Percentiles rank a stretch among this genome's conserved stretches.
These are phyloP conservation scores for Pholiota adiposa DNA, from an alignment of 1,284 basidiomycete genomes.

Conservation along the genomic window DNA sequence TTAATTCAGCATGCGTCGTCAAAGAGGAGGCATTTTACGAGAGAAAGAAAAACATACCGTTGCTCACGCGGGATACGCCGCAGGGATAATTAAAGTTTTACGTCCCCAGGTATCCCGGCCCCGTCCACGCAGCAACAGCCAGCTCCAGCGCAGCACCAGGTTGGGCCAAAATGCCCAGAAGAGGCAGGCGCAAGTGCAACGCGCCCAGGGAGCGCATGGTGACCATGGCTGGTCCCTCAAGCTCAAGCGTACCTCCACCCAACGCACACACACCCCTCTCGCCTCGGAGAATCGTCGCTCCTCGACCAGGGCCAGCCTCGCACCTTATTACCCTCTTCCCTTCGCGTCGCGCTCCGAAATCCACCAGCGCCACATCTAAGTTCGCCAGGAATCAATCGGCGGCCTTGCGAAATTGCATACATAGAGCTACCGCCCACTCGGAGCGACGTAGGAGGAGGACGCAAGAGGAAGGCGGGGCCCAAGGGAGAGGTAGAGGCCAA, in stretches of 20 bases:
- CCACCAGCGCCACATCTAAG: not conserved
- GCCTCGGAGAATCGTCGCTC: not conserved
- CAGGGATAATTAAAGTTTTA: not conserved
- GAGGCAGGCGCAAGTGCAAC: not conserved
- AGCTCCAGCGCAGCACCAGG: not conserved
- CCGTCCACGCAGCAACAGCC: not conserved
- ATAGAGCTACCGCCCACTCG: not conserved
- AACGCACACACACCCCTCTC: not conserved
- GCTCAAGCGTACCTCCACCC: not conserved
- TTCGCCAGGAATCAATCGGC: not conserved
- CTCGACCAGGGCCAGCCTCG: not conserved
- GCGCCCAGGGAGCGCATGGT: not conserved
- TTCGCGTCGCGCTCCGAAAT: not conserved
- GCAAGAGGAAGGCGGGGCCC: slow-evolving; percentile 9
- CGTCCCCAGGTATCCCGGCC: not conserved
- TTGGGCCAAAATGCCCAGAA: not conserved
- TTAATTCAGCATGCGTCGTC: not conserved
- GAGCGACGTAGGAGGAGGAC: slow-evolving; percentile 2
- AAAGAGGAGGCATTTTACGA: not conserved
- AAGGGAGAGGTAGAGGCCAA: not conserved
- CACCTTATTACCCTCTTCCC: not conserved
- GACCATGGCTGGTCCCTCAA: too few species aligned
- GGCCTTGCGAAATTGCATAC: not conserved
- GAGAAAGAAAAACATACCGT: not conserved
- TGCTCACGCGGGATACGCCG: not conserved